Conservation (phyloP, 495 filamentous ascomycete genomes). For the Sordaria brevicollis region DNA sequence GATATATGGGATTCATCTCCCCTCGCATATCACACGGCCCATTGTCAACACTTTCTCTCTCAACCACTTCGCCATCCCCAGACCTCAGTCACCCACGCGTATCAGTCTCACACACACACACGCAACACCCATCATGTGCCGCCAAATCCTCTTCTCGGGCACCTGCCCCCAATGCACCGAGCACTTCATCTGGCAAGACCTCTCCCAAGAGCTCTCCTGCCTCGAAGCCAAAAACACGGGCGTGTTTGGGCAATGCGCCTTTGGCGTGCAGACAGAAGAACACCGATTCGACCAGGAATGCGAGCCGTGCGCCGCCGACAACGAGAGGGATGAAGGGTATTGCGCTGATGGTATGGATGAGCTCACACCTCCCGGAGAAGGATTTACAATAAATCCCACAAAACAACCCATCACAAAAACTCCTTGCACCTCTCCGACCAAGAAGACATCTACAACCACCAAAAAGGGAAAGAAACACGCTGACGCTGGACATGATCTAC, state of each 20-base stretch:
- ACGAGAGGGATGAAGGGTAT: slow-evolving; percentile 22
- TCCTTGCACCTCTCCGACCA: too few species aligned
- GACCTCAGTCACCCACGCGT: neutral
- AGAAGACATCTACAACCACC: neutral
- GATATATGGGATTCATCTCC: neutral
- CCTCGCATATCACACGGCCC: neutral
- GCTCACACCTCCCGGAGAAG: neutral
- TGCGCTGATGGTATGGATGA: slow-evolving; percentile 17
- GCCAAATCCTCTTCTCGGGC: slow-evolving; percentile 22
- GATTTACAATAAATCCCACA: neutral
- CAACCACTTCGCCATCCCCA: neutral
- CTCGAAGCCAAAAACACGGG: slow-evolving; percentile 29
- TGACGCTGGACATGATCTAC: neutral
- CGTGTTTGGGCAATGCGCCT: slow-evolving; percentile 19
- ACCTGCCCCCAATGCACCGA: slow-evolving; percentile 20
- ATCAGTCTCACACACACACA: neutral
- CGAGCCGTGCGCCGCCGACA: slow-evolving; percentile 18
- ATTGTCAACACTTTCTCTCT: neutral
- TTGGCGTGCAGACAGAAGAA: slow-evolving; percentile 18
- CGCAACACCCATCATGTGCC: slow-evolving; percentile 18
- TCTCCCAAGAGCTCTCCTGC: slow-evolving; percentile 24
- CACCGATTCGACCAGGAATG: slow-evolving; percentile 28
- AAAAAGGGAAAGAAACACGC: neutral
- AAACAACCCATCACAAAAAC: too few species aligned
- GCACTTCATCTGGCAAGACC: slow-evolving; percentile 19